phyloP scores from a whole-genome alignment of 2,329 filamentous ascomycete genomes.

The Paecilomyces formosus region DNA sequence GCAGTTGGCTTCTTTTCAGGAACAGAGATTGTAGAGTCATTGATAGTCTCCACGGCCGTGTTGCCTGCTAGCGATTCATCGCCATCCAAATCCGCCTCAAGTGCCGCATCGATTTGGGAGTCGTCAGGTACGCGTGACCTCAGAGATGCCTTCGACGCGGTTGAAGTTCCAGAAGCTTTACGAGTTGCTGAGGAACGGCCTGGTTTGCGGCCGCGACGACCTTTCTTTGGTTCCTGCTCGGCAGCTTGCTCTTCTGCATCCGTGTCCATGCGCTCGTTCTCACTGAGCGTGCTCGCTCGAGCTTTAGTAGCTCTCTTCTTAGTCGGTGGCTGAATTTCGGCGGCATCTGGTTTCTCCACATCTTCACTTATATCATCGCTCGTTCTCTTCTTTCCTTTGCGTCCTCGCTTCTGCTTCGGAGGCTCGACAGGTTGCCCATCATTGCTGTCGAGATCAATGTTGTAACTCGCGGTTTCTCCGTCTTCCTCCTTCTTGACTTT shows the following conservation, averaged over 20 bases:
- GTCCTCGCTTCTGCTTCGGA: conserved; percentile 27
- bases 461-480: conserved; percentile 34
- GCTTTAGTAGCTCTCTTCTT: conserved; percentile 53
- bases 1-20: conserved; percentile 21
- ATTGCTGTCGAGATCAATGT: conserved; percentile 21
- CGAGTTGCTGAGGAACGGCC: conserved; percentile 35
- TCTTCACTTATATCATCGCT: conserved; percentile 48
- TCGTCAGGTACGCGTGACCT: conserved; percentile 49
- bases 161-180: conserved; percentile 43
- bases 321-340: conserved; percentile 34
- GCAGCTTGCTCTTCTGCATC: conserved; percentile 9
- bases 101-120: conserved; percentile 55
- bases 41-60: not conserved
- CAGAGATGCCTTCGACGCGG: conserved; percentile 40
- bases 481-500: conserved; percentile 33
- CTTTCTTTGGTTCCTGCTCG: conserved; percentile 38
- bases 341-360: conserved; percentile 9
- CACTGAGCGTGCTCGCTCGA: conserved; percentile 19
- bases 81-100: conserved; percentile 33
- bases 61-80: conserved; percentile 32
- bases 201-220: conserved; percentile 32
- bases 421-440: conserved; percentile 20
- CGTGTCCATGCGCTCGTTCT: conserved; percentile 35
- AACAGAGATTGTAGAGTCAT: conserved; percentile 19
- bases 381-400: conserved; percentile 53